A percentile compares a stretch with the other conserved stretches of the same genome.
Evolutionary conservation across 208 protist genomes (phyloP).

Genomic region (Trypanosoma brucei): DNA sequence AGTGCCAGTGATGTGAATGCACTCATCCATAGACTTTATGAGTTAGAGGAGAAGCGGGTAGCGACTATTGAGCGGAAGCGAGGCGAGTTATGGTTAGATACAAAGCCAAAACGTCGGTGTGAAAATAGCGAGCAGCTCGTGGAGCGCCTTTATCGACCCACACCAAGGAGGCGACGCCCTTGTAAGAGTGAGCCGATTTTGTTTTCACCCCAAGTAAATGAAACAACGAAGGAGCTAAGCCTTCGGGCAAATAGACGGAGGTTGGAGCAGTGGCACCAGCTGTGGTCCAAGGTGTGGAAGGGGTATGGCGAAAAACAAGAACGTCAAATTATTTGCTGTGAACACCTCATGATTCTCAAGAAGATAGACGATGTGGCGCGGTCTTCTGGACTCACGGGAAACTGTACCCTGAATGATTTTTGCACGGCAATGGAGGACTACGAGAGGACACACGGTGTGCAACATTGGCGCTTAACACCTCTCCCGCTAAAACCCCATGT

Average conservation of each 20-base stretch:
- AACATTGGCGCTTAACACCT: constrained; percentile 16
- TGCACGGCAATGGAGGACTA: constrained; percentile 8
- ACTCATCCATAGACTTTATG: constrained; percentile 47
- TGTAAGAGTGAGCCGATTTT: neutral
- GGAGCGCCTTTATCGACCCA: constrained; percentile 27
- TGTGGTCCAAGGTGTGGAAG: neutral
- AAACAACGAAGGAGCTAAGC: constrained; percentile 8
- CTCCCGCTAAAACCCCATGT: constrained; percentile 10
- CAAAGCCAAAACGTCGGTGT: constrained; percentile 11
- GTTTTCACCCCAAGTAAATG: constrained; percentile 18
- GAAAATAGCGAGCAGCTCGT: constrained; percentile 37
- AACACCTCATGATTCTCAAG: constrained; percentile 4
- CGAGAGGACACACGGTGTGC: constrained; percentile 14
- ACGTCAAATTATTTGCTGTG: neutral
- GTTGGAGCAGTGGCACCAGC: constrained; percentile 21
- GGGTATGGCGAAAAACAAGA: neutral
- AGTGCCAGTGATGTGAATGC: constrained; percentile 35
- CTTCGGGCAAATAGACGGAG: constrained; percentile 9
- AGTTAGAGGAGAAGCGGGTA: constrained; percentile 35
- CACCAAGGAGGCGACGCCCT: neutral
- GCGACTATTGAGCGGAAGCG: constrained; percentile 35
- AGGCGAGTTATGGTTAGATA: constrained; percentile 19
- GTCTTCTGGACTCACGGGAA: neutral
- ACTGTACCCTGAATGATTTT: constrained; percentile 11
- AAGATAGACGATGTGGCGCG: constrained; percentile 15